Conservation (phyloP, 768 basidiomycete species). For the Auricularia cornea region DNA sequence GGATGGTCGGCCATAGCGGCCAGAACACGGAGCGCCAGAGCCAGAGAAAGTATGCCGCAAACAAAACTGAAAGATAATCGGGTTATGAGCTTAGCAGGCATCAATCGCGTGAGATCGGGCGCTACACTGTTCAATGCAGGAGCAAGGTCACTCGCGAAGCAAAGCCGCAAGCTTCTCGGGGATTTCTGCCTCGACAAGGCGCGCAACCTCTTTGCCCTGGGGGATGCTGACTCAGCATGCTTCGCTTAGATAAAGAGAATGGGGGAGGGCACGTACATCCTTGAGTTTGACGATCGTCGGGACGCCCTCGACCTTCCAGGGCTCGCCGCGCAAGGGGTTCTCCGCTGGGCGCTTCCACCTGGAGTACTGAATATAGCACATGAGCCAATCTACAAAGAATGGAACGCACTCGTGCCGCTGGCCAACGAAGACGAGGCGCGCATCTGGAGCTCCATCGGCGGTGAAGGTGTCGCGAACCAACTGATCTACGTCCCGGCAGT, state of each 20-base stretch:
- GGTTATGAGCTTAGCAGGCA: too few species aligned
- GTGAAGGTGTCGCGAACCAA: constrained; percentile 45
- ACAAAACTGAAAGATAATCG: too few species aligned
- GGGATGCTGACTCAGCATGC: neutral
- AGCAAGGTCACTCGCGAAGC: neutral
- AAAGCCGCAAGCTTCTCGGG: neutral
- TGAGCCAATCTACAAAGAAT: neutral
- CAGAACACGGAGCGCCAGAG: too few species aligned
- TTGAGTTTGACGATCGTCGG: constrained; percentile 59
- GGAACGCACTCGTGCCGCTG: constrained; percentile 48
- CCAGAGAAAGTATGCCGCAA: too few species aligned
- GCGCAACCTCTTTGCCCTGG: constrained; percentile 8
- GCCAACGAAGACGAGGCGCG: constrained; percentile 61
- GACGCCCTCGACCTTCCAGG: constrained; percentile 51
- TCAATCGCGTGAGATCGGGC: too few species aligned
- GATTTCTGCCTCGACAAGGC: constrained; percentile 16
- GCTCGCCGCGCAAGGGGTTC: constrained; percentile 52
- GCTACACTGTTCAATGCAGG: too few species aligned
- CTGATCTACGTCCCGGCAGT: constrained; percentile 56
- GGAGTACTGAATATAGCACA: neutral
- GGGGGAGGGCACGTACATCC: constrained; percentile 37
- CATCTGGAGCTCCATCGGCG: constrained; percentile 37
- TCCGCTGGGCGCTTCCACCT: constrained; percentile 56
- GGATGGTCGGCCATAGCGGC: too few species aligned
- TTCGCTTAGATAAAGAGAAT: neutral